A percentile compares a stretch with the other conserved stretches of the same genome.
Evolutionary conservation across 2,329 filamentous ascomycete genomes (phyloP).

Genomic region (Aspergillus transmontanensis): DNA sequence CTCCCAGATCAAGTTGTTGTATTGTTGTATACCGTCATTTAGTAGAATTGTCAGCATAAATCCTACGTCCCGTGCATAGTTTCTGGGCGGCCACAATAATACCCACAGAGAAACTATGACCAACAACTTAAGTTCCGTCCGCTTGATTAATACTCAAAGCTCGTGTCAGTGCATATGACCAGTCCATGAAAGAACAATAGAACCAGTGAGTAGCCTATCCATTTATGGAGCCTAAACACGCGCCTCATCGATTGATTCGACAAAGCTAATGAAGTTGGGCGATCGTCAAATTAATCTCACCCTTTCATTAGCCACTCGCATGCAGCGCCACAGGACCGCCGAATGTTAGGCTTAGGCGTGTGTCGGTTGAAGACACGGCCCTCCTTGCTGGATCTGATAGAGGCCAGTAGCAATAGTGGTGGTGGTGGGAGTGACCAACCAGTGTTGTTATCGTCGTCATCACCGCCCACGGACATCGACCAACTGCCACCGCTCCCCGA

Average conservation of each 20-base stretch:
- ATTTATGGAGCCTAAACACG: background rate
- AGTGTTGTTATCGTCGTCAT: slow-evolving; percentile 23
- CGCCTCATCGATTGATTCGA: background rate
- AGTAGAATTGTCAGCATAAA: background rate
- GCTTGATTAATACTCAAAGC: background rate
- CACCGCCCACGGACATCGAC: slow-evolving; percentile 41
- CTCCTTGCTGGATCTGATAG: slow-evolving; percentile 64
- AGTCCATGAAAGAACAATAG: background rate
- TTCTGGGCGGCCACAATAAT: background rate
- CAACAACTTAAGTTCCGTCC: background rate
- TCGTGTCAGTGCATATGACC: background rate
- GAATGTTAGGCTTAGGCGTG: slow-evolving; percentile 59
- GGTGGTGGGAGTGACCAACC: slow-evolving; percentile 15
- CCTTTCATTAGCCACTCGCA: background rate
- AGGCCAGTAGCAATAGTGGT: slow-evolving; percentile 16
- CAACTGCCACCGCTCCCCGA: slow-evolving; percentile 49
- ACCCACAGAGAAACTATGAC: background rate
- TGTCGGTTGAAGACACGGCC: slow-evolving; percentile 62
- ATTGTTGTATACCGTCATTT: background rate
- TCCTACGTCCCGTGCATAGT: background rate
- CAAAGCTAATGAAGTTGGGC: background rate
- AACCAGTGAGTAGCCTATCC: background rate
- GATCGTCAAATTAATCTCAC: background rate
- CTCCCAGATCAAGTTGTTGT: background rate
- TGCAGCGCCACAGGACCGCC: slow-evolving; percentile 17